These are phyloP conservation scores for Aegle marmelos DNA, from an alignment of 345 rosid species.

Conservation along the genomic window DNA sequence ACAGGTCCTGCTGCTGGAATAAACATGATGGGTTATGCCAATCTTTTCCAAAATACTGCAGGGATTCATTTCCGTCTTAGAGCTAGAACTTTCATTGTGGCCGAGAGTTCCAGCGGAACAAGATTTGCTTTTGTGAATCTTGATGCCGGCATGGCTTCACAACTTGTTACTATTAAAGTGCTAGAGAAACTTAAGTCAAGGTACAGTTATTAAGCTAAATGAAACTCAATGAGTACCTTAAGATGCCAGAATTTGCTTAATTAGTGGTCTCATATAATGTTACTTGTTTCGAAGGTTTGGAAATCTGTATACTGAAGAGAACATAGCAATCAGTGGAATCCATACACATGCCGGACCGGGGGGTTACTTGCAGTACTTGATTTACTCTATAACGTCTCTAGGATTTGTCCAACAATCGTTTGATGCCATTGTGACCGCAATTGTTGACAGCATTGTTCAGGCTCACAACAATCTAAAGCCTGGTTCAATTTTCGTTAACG, in stretches of 20 bases:
- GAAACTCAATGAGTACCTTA: too few species aligned
- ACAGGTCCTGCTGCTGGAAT: slow-evolving; percentile 61
- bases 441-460: slow-evolving; percentile 45
- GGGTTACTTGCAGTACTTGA: slow-evolving; percentile 54
- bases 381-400: slow-evolving; percentile 46
- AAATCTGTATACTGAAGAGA: slow-evolving; percentile 48
- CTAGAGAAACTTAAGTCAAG: slow-evolving; percentile 41
- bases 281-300: slow-evolving; percentile 37
- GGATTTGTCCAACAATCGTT: slow-evolving; percentile 61
- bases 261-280: not conserved
- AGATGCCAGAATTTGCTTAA: not conserved
- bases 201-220: slow-evolving; percentile 4
- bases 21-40: slow-evolving; percentile 68
- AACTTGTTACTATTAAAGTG: slow-evolving; percentile 46
- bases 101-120: slow-evolving; percentile 34
- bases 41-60: slow-evolving; percentile 42
- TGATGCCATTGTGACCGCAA: slow-evolving; percentile 44
- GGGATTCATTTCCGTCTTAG: slow-evolving; percentile 60
- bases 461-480: slow-evolving; percentile 53
- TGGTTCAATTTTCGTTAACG: slow-evolving; percentile 42
- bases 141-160: slow-evolving; percentile 66
- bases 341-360: slow-evolving; percentile 65
- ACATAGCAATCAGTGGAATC: slow-evolving; percentile 53
- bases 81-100: slow-evolving; percentile 50
- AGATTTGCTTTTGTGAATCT: slow-evolving; percentile 62